Evolutionary conservation across 495 filamentous ascomycete genomes (phyloP).

Genomic region (Penicillium simplicissimum): DNA sequence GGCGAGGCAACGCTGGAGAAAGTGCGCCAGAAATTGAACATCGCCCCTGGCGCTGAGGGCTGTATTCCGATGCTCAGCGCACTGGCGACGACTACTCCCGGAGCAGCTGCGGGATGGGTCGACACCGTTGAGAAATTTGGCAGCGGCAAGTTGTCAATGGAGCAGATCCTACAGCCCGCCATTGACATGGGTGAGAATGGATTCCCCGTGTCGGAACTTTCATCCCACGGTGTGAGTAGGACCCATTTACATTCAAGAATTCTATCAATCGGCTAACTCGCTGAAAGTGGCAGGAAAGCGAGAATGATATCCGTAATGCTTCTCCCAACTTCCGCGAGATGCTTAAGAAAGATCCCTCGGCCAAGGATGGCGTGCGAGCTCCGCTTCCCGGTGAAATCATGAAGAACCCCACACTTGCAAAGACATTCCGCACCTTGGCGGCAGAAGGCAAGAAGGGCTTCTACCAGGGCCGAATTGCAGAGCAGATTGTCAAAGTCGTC

Average conservation of each 20-base stretch:
- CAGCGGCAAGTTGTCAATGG: constrained; percentile 76
- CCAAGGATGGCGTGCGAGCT: constrained; percentile 64
- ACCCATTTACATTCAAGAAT: background rate
- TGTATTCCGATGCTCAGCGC: constrained; percentile 74
- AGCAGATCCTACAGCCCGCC: constrained; percentile 78
- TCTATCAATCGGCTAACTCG: background rate
- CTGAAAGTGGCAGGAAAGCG: constrained; percentile 65
- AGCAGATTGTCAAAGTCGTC: constrained; percentile 75
- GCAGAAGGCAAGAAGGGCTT: constrained; percentile 85
- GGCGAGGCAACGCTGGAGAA: constrained; percentile 66
- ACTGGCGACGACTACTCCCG: constrained; percentile 82
- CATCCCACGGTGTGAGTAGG: constrained; percentile 64
- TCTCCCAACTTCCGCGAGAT: constrained; percentile 86
- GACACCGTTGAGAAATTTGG: constrained; percentile 91
- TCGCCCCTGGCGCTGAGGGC: constrained; percentile 60
- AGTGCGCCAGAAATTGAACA: constrained; percentile 66
- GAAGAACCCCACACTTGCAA: constrained; percentile 77
- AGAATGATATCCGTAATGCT: constrained; percentile 60
- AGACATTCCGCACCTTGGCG: constrained; percentile 79
- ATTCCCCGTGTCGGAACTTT: constrained; percentile 82
- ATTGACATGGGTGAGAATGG: constrained; percentile 87
- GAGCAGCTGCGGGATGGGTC: constrained; percentile 91
- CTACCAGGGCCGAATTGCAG: constrained; percentile 81
- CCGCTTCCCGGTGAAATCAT: constrained; percentile 86
- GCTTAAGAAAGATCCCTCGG: constrained; percentile 69